Percentiles rank a stretch among this genome's conserved stretches.
Evolutionary conservation across 2,329 filamentous ascomycete species (phyloP).

Genomic region (Exophiala sp.): DNA sequence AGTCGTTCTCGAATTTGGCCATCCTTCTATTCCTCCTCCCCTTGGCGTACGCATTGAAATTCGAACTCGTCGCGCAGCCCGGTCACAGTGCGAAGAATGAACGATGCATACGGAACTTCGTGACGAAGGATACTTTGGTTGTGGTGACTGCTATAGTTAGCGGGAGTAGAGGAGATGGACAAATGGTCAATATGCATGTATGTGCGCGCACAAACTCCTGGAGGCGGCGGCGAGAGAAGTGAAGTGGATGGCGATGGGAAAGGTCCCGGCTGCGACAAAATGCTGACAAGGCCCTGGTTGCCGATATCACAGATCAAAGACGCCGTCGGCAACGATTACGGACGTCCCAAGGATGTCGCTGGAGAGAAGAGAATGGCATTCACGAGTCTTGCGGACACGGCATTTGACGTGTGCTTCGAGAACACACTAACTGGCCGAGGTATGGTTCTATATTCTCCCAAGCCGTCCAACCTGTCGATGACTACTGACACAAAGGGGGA

Average conservation of each 20-base stretch:
- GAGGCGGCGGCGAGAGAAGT: constrained; percentile 8
- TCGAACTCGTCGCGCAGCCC: constrained; percentile 71
- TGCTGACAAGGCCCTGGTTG: constrained; percentile 2
- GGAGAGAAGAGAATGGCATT: constrained; percentile 92
- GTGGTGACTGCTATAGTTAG: constrained; percentile 87
- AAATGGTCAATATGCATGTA: constrained; percentile 91
- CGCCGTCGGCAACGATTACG: constrained; percentile 92
- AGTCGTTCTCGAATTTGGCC: constrained; percentile 10
- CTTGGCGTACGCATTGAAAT: constrained; percentile 67
- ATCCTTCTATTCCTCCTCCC: constrained; percentile 35
- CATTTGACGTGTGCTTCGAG: constrained; percentile 95
- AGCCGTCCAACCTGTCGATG: neutral
- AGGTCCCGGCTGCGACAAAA: no score
- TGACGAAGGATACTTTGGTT: constrained; percentile 82
- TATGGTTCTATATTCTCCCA: constrained; percentile 44
- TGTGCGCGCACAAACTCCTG: constrained; percentile 33
- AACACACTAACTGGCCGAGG: constrained; percentile 64
- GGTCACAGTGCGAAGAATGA: constrained; percentile 61
- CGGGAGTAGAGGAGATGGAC: constrained; percentile 84
- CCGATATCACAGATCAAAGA: constrained; percentile 71
- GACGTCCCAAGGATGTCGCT: constrained; percentile 78
- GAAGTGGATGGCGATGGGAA: no score
- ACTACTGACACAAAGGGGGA: constrained; percentile 4
- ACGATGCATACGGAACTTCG: constrained; percentile 95
- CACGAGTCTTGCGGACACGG: constrained; percentile 82